phyloP scores from a whole-genome alignment of 2,329 filamentous ascomycete species.

The Aspergillus clavatus region DNA sequence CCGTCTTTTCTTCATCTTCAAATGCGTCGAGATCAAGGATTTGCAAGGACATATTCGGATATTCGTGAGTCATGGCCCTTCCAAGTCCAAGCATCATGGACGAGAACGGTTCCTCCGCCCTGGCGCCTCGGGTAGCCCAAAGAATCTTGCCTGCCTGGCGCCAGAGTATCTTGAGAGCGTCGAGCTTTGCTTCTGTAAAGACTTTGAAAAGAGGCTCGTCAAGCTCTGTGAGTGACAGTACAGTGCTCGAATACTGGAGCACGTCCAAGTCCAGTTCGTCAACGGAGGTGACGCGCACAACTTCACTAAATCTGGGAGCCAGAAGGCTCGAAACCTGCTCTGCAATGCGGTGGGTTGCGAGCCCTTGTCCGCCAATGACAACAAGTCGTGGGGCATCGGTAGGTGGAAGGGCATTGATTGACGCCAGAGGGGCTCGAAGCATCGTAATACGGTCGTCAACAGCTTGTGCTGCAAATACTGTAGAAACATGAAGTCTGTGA shows the following conservation, averaged over 20 bases:
- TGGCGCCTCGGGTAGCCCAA: constrained; percentile 21
- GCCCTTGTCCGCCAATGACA: background rate
- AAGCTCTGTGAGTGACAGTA: constrained; percentile 12
- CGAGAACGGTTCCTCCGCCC: constrained; percentile 16
- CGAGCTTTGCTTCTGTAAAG: constrained; percentile 18
- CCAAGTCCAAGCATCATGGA: constrained; percentile 4
- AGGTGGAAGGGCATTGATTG: background rate
- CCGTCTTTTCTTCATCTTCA: background rate
- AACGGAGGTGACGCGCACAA: background rate
- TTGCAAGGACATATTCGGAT: background rate
- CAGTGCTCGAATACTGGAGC: background rate
- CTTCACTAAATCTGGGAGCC: background rate
- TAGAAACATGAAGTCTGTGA: background rate
- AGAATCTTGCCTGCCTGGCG: constrained; percentile 18
- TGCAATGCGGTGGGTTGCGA: background rate
- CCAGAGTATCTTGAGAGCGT: constrained; percentile 21
- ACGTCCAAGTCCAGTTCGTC: background rate
- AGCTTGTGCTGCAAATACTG: constrained; percentile 22
- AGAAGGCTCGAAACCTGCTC: background rate
- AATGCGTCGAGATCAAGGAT: constrained; percentile 1
- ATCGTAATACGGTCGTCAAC: constrained; percentile 16
- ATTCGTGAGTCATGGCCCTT: constrained; percentile 3
- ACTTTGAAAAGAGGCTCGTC: constrained; percentile 25
- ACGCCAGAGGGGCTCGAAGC: constrained; percentile 14
- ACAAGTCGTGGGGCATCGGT: background rate